A percentile compares a stretch with the other conserved stretches of the same genome.
phyloP scores from a whole-genome alignment of 2,329 filamentous ascomycete species.

The Dactylellina drechsleri region DNA sequence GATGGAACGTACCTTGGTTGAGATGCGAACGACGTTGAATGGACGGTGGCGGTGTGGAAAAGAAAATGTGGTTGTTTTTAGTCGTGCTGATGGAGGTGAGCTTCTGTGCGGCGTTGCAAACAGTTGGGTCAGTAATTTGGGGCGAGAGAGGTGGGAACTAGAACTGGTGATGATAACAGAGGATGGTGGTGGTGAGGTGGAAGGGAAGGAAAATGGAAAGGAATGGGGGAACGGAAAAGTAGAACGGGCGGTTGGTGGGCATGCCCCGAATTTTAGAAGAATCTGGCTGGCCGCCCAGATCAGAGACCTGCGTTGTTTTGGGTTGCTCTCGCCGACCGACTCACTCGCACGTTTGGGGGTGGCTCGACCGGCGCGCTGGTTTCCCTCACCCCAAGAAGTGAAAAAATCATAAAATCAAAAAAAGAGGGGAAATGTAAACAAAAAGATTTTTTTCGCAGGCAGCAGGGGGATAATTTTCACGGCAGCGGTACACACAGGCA shows the following conservation, averaged over 20 bases:
- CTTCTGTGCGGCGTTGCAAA: not conserved
- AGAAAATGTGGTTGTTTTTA: not conserved
- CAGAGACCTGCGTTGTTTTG: not conserved
- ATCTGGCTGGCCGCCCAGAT: slow-evolving; percentile 15
- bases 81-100: slow-evolving; percentile 9
- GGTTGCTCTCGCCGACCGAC: not conserved
- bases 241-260: slow-evolving; percentile 7
- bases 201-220: slow-evolving; percentile 4
- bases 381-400: not conserved
- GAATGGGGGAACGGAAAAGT: slow-evolving; percentile 1
- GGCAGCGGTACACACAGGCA: not conserved
- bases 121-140: not conserved
- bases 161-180: not conserved
- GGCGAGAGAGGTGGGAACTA: not conserved
- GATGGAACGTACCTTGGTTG: too few relatives aligned
- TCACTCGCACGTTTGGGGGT: not conserved
- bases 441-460: slow-evolving; percentile 6
- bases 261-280: slow-evolving; percentile 38
- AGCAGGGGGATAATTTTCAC: not conserved
- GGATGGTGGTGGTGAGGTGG: slow-evolving; percentile 10
- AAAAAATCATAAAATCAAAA: not conserved
- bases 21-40: not conserved
- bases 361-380: not conserved
- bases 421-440: slow-evolving; percentile 19
- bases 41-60: not conserved